Evolutionary conservation across 2,329 filamentous ascomycete genomes (phyloP).

Genomic region (Diaporthe citri): DNA sequence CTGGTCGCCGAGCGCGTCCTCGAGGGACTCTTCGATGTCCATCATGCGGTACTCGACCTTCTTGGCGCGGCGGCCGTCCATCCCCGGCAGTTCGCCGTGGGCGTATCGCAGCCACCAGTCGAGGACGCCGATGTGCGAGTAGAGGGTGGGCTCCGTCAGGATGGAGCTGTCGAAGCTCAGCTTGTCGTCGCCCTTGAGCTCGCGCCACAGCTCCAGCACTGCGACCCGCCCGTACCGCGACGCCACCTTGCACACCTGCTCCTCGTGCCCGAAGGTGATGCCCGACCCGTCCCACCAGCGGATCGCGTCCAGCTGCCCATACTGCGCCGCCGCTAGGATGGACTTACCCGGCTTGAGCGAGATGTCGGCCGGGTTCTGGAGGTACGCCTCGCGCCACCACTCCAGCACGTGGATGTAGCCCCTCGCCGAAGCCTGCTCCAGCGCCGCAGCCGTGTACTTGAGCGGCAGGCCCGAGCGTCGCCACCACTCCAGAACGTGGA

Average conservation of each 20-base stretch:
- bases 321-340: constrained; percentile 85
- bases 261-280: constrained; percentile 83
- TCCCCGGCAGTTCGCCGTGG: constrained; percentile 65
- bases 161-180: constrained; percentile 53
- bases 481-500: constrained; percentile 92
- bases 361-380: constrained; percentile 66
- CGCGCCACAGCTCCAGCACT: constrained; percentile 86
- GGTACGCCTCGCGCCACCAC: constrained; percentile 87
- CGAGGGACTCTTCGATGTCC: constrained; percentile 93
- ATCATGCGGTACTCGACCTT: constrained; percentile 94
- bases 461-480: constrained; percentile 80
- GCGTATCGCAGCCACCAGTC: constrained; percentile 91
- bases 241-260: constrained; percentile 86
- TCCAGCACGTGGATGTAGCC: constrained; percentile 89
- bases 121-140: constrained; percentile 85
- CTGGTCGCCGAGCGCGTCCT: constrained; percentile 82
- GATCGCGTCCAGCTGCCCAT: constrained; percentile 81
- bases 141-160: constrained; percentile 87
- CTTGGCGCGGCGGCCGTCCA: constrained; percentile 69
- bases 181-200: constrained; percentile 72
- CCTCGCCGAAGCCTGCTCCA: constrained; percentile 88
- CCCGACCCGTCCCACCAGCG: constrained; percentile 90
- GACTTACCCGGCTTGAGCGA: constrained; percentile 85
- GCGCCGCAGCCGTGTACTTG: constrained; percentile 86
- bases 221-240: constrained; percentile 87